Evolutionary conservation across 805 yeast species (phyloP).

Genomic region (Pichia sporocuriosa): DNA sequence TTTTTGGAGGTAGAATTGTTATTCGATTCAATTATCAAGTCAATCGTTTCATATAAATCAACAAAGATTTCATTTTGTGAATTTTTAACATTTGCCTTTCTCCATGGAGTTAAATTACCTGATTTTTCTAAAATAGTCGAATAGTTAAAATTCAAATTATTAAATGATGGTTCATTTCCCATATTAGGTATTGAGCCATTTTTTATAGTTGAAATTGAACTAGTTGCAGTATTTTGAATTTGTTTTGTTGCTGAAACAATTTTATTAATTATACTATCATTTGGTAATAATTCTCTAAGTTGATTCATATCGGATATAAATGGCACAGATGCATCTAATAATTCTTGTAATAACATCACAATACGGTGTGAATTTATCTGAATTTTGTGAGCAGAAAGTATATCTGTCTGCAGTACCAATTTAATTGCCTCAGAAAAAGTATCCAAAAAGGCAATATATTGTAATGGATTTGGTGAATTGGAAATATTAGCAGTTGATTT

Average conservation of each 20-base stretch:
- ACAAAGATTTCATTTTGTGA: constrained; percentile 81
- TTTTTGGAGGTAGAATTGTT: constrained; percentile 12
- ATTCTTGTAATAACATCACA: constrained; percentile 63
- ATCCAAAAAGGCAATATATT: constrained; percentile 36
- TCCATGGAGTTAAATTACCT: constrained; percentile 60
- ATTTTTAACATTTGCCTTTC: constrained; percentile 61
- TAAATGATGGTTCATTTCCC: constrained; percentile 11
- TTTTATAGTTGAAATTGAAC: constrained; percentile 24
- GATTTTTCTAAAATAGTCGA: constrained; percentile 29
- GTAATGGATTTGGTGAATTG: constrained; percentile 34
- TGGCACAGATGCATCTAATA: constrained; percentile 75
- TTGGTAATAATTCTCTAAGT: constrained; percentile 64
- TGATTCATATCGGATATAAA: constrained; percentile 64
- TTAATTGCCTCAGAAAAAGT: constrained; percentile 34
- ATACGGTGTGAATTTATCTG: constrained; percentile 66
- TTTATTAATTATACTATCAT: constrained; percentile 47
- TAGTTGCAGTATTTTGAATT: constrained; percentile 28
- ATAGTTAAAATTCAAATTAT: not conserved
- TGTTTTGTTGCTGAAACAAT: constrained; percentile 38
- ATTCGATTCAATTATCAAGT: constrained; percentile 42
- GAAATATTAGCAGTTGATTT: constrained; percentile 4
- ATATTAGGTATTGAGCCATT: constrained; percentile 15
- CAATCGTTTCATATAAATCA: constrained; percentile 65
- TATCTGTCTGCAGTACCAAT: constrained; percentile 37
- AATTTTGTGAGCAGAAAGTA: constrained; percentile 51